phyloP scores from a whole-genome alignment of 129 eudicot genomes.

The Ambrosia artemisiifolia region DNA sequence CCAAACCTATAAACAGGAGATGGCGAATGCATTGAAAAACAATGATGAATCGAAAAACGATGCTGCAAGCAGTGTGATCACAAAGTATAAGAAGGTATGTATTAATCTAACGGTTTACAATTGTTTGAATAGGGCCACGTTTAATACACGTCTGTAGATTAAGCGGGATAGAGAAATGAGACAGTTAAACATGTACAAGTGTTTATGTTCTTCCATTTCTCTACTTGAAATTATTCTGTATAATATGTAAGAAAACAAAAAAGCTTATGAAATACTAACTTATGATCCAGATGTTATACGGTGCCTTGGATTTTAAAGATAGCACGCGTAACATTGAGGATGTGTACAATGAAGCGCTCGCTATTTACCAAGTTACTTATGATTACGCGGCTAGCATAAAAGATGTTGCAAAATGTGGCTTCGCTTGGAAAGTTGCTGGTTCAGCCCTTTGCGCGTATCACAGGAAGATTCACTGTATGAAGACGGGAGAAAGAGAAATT shows the following conservation, averaged over 20 bases:
- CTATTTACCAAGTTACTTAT: constrained; percentile 40
- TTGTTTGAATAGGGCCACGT: neutral
- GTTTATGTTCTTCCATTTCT: too few relatives aligned
- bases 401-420: constrained; percentile 49
- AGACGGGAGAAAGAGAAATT: constrained; percentile 24
- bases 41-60: constrained; percentile 18
- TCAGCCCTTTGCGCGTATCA: constrained; percentile 49
- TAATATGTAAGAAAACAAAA: neutral
- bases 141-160: too few relatives aligned
- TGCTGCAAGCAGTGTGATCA: constrained; percentile 23
- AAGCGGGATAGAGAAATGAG: neutral
- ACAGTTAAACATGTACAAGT: too few relatives aligned
- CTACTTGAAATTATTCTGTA: neutral
- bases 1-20: constrained; percentile 18
- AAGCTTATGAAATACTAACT: neutral
- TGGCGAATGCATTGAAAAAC: constrained; percentile 13
- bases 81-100: constrained; percentile 26
- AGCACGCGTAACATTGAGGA: constrained; percentile 21
- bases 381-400: constrained; percentile 36
- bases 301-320: constrained; percentile 42
- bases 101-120: neutral
- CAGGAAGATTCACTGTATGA: constrained; percentile 27
- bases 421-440: constrained; percentile 90
- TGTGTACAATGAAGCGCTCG: constrained; percentile 29
- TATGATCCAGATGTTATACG: constrained; percentile 50